phyloP scores from a whole-genome alignment of 106 monocot genomes.

The Posidonia australis region DNA sequence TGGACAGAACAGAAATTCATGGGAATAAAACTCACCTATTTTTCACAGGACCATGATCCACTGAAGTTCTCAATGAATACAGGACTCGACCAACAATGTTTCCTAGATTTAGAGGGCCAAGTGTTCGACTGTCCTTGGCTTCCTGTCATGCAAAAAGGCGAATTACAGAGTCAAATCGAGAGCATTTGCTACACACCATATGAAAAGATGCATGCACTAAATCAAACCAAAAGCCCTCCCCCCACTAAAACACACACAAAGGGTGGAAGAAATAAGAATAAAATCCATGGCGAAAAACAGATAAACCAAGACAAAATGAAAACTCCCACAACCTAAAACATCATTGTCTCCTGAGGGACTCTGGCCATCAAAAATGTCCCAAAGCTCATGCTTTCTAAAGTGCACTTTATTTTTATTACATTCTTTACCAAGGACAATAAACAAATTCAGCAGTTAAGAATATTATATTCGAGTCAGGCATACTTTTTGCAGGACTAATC shows the following conservation, averaged over 20 bases:
- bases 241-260: not conserved
- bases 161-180: not conserved
- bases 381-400: no score
- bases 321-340: no score
- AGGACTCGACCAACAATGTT: constrained; percentile 38
- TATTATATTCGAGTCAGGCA: no score
- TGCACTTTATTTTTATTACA: no score
- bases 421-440: no score
- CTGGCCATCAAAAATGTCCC: no score
- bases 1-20: not conserved
- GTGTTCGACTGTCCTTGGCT: constrained; percentile 34
- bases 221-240: not conserved
- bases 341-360: no score
- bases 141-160: constrained; percentile 14
- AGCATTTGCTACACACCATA: not conserved
- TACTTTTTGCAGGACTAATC: no score
- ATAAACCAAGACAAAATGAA: not conserved
- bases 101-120: constrained; percentile 26
- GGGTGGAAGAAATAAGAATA: not conserved
- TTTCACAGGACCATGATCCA: constrained; percentile 51
- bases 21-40: constrained; percentile 50
- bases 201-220: not conserved
- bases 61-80: constrained; percentile 29
- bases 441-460: no score
- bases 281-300: not conserved